Base-by-base conservation (phyloP, 1,284 basidiomycete species). In the Cutaneotrichosporon sp. region DNA sequence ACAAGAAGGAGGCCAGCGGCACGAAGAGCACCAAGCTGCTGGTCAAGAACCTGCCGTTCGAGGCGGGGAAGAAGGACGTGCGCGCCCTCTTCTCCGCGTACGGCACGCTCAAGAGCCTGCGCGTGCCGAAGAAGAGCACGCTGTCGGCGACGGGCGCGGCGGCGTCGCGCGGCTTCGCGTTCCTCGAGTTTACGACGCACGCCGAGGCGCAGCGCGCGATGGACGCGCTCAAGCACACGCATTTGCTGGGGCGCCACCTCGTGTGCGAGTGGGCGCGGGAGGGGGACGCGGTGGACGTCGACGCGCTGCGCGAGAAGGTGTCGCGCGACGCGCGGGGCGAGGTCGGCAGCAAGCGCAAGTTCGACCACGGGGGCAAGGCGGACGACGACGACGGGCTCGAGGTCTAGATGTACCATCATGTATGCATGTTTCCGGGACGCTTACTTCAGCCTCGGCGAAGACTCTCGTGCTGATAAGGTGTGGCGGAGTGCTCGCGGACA, bases 21-120 rank as follows among this genome's bases (percentile, higher is more conserved):
- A 74, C 74, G 14, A 83, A 84, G 68, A 87, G 88, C 64, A 90
- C 91, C 66, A 94, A 95, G 84, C 87, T 98, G 83, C 86, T 98
- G 52, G 91, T 98, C 71, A 99, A 98, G 85, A 99, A 99, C 74
- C 83, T 98, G 64, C 94, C 95, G 22, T 99, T 99, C 81, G 95
- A 99, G 80, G 91, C 90, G 52, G 91, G 89, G 47, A 93, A 92
- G 83, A 92, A 91, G 81, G 95, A 99, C 69, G 84, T 99, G 22
- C 84, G 90, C 57, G 89, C 91, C 65, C 80, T 98, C 29, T 95
- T 97, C 78, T 84, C 91, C 24, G 85, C 91, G 0, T 92, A 97
- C 70, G 95, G 94, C 1, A 88, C 91, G 67, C 86, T 98, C 78
- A 95, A 95, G 81, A 91, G 92, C 9, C 87, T 94, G 10, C 88